These are phyloP conservation scores for Senna siamea DNA, from an alignment of 306 rosid species.

Conservation along the genomic window DNA sequence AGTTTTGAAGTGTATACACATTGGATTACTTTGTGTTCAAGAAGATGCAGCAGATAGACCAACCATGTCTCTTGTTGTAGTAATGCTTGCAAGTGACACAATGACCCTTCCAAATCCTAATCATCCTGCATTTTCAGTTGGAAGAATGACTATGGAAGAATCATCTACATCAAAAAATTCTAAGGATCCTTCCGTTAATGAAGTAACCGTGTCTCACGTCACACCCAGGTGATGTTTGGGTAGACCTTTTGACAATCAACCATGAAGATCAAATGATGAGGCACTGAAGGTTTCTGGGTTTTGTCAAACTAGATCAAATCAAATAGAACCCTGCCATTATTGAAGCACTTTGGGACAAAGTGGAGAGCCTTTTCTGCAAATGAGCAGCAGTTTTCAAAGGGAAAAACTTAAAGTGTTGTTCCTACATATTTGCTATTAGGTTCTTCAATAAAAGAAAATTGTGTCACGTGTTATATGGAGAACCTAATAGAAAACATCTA, in stretches of 20 bases:
- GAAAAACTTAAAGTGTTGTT: neutral
- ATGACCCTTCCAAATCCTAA: conserved; percentile 46
- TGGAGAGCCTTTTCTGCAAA: neutral
- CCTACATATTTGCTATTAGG: neutral
- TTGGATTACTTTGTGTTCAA: conserved; percentile 58
- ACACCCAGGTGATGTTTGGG: neutral
- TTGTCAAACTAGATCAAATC: neutral
- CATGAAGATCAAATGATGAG: neutral
- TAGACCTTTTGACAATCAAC: neutral
- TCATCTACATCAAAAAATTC: conserved; percentile 34
- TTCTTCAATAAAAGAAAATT: too few species aligned
- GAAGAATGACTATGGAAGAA: neutral
- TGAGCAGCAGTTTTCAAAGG: neutral
- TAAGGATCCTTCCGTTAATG: conserved; percentile 31
- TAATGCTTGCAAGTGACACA: conserved; percentile 42
- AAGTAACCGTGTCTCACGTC: neutral
- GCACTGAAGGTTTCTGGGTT: neutral
- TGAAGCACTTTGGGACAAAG: neutral
- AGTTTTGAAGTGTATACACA: conserved; percentile 46
- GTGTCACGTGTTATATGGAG: too few species aligned
- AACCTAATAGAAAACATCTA: too few species aligned
- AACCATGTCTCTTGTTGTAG: conserved; percentile 47
- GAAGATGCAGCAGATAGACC: conserved; percentile 52
- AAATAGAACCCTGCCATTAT: neutral
- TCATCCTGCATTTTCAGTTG: conserved; percentile 44